phyloP scores from a whole-genome alignment of 805 yeast species.

The Yarrowia hollandica region DNA sequence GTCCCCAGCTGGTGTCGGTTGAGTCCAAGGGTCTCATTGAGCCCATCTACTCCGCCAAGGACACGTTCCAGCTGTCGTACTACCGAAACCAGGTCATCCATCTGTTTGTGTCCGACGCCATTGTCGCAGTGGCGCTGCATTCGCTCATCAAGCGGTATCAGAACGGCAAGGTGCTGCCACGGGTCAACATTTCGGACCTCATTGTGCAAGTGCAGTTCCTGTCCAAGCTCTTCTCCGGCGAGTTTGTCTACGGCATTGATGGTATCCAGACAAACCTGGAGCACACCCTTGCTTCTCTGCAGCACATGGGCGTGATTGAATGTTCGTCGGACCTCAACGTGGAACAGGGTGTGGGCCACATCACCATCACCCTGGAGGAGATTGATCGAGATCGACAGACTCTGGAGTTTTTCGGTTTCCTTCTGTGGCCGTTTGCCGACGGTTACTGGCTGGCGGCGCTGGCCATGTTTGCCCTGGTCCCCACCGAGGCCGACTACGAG shows the following conservation, averaged over 20 bases:
- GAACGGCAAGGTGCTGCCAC: constrained; percentile 32
- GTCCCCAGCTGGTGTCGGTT: constrained; percentile 42
- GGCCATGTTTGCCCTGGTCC: constrained; percentile 42
- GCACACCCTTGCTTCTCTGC: constrained; percentile 38
- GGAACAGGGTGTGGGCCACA: constrained; percentile 32
- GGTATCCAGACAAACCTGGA: constrained; percentile 42
- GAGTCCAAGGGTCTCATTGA: constrained; percentile 42
- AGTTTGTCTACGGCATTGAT: constrained; percentile 44
- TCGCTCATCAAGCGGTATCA: constrained; percentile 38
- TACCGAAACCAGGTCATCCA: constrained; percentile 60
- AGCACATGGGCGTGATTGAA: constrained; percentile 39
- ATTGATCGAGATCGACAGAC: constrained; percentile 37
- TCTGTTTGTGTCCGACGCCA: constrained; percentile 53
- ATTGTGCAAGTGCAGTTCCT: constrained; percentile 41
- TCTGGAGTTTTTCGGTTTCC: constrained; percentile 46
- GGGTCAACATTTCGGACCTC: constrained; percentile 38
- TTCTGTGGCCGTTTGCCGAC: constrained; percentile 48
- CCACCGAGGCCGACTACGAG: constrained; percentile 33
- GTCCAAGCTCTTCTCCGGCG: constrained; percentile 43
- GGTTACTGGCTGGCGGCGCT: constrained; percentile 47
- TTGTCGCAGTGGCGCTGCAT: constrained; percentile 48
- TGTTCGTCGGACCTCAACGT: constrained; percentile 33
- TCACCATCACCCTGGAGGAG: constrained; percentile 30
- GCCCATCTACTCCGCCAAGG: constrained; percentile 46
- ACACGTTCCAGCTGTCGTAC: constrained; percentile 56